Evolutionary conservation across 2,329 filamentous ascomycete genomes (phyloP).

Genomic region (Phyllosticta citribraziliensis): DNA sequence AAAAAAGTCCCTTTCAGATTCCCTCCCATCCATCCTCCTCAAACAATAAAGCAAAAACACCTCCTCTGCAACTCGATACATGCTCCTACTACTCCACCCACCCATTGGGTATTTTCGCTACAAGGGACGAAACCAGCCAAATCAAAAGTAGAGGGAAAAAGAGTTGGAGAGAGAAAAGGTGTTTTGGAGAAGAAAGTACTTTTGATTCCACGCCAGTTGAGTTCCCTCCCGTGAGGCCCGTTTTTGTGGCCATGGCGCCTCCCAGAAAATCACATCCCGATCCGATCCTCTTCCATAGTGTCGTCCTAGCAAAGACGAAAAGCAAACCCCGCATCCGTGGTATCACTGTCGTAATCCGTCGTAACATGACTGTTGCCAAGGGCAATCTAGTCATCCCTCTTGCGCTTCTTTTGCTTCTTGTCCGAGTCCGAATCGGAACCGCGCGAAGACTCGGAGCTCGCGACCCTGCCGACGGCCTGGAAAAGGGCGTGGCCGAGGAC

Average conservation of each 20-base stretch:
- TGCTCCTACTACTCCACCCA: too few relatives aligned
- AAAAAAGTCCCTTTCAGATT: too few relatives aligned
- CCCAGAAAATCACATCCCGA: not conserved
- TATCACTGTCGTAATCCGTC: not conserved
- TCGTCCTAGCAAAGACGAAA: not conserved
- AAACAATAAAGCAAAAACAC: too few relatives aligned
- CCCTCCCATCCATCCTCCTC: too few relatives aligned
- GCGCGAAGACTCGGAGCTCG: slow-evolving; percentile 17
- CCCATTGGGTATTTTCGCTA: too few relatives aligned
- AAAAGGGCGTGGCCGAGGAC: slow-evolving; percentile 30
- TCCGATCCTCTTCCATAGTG: not conserved
- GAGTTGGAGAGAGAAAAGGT: not conserved
- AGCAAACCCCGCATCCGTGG: not conserved
- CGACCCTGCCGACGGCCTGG: slow-evolving; percentile 19
- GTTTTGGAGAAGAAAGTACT: not conserved
- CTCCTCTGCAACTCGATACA: too few relatives aligned
- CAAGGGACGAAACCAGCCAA: not conserved
- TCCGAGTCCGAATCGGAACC: slow-evolving; percentile 31
- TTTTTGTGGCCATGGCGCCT: not conserved
- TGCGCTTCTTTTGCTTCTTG: slow-evolving; percentile 52
- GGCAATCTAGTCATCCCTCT: slow-evolving; percentile 48
- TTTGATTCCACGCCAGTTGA: not conserved
- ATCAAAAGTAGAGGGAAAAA: not conserved
- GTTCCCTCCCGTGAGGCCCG: not conserved
- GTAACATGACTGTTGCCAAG: not conserved